A percentile compares a stretch with the other conserved stretches of the same genome.
phyloP scores from a whole-genome alignment of 169 alveolate species.

The Hepatocystis sp. region DNA sequence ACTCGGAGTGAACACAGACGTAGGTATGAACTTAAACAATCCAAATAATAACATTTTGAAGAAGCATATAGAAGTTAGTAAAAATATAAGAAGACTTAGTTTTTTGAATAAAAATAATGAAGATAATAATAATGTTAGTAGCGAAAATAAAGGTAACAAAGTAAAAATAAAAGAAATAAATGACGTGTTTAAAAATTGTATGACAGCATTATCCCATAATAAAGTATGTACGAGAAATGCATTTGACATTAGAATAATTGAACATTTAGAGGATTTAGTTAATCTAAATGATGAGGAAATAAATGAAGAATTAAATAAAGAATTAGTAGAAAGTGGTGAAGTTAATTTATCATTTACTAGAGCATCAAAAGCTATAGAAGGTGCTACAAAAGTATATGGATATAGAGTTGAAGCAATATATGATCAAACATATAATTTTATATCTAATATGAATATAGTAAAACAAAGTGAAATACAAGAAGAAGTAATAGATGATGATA shows the following conservation, averaged over 20 bases:
- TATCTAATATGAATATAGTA: conserved; percentile 82
- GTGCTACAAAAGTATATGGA: conserved; percentile 86
- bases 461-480: conserved; percentile 54
- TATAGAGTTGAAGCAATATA: conserved; percentile 87
- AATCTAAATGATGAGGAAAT: conserved; percentile 82
- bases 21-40: conserved; percentile 10
- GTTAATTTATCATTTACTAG: conserved; percentile 79
- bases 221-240: conserved; percentile 89
- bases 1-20: conserved; percentile 30
- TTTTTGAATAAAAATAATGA: conserved; percentile 45
- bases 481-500: conserved; percentile 44
- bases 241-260: conserved; percentile 88
- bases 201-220: conserved; percentile 87
- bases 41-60: conserved; percentile 25
- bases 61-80: conserved; percentile 63
- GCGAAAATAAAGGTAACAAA: conserved; percentile 24
- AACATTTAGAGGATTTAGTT: conserved; percentile 88
- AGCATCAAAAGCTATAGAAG: conserved; percentile 86
- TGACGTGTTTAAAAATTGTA: conserved; percentile 84
- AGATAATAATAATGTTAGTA: conserved; percentile 10
- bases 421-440: conserved; percentile 84
- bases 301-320: conserved; percentile 78
- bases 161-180: conserved; percentile 79
- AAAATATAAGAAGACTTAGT: conserved; percentile 44
- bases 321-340: conserved; percentile 68